These are phyloP conservation scores for Astragalus membranaceus DNA, from an alignment of 306 rosid genomes.

Conservation along the genomic window DNA sequence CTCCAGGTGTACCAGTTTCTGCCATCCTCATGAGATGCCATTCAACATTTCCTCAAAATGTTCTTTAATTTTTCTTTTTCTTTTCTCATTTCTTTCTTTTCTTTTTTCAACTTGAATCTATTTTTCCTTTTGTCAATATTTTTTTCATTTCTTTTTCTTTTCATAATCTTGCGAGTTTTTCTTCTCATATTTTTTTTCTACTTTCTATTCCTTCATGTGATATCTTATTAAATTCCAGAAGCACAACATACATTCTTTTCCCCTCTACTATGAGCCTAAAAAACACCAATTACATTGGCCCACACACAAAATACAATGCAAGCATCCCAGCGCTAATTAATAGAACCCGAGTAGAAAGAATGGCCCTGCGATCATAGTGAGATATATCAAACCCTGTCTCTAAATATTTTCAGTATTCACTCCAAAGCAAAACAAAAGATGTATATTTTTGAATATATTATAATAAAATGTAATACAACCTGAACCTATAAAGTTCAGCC, in stretches of 20 bases:
- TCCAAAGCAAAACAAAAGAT: constrained; percentile 12
- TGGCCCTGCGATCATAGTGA: constrained; percentile 91
- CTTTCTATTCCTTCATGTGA: constrained; percentile 10
- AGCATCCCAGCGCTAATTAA: constrained; percentile 56
- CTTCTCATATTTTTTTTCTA: background rate
- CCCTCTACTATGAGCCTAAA: constrained; percentile 37
- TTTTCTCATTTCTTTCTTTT: constrained; percentile 2
- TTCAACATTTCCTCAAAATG: constrained; percentile 28
- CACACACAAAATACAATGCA: constrained; percentile 46
- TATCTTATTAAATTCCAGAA: constrained; percentile 23
- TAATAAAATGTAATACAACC: background rate
- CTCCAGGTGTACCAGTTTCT: constrained; percentile 38
- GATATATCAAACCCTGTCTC: constrained; percentile 69
- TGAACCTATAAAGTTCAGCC: background rate
- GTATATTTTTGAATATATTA: background rate
- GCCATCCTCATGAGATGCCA: constrained; percentile 33
- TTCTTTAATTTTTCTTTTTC: constrained; percentile 8
- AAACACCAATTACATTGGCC: constrained; percentile 37
- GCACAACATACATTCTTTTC: constrained; percentile 18
- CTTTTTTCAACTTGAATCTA: constrained; percentile 10
- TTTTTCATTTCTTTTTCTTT: constrained; percentile 25
- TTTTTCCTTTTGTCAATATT: background rate
- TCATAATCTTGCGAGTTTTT: constrained; percentile 17
- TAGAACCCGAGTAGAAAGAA: constrained; percentile 51
- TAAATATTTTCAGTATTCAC: constrained; percentile 27